Evolutionary conservation across 208 protist genomes (phyloP).

Genomic region (Angomonas ambiguus): DNA sequence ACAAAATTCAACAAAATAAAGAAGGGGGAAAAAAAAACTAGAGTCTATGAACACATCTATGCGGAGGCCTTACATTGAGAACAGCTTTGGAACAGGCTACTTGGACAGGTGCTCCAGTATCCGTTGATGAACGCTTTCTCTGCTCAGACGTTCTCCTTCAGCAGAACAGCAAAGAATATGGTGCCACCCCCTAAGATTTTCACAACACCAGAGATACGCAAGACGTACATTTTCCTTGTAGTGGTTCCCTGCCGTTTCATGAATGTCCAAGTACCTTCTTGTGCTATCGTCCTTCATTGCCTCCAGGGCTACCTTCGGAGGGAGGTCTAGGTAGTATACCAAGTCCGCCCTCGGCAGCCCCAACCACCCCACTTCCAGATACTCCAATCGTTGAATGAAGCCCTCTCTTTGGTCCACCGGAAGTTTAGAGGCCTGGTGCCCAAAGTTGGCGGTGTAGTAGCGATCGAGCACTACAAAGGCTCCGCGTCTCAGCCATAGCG

Average conservation of each 20-base stretch:
- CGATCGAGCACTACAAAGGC: conserved; percentile 76
- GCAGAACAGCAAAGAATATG: conserved; percentile 44
- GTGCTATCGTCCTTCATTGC: conserved; percentile 74
- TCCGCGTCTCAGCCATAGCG: conserved; percentile 59
- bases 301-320: conserved; percentile 49
- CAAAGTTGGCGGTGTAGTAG: conserved; percentile 90
- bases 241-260: conserved; percentile 68
- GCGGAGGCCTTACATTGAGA: not conserved
- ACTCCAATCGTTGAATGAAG: conserved; percentile 62
- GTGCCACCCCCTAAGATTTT: conserved; percentile 48
- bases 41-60: not conserved
- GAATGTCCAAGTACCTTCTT: conserved; percentile 80
- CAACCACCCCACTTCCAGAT: conserved; percentile 76
- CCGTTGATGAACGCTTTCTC: conserved; percentile 44
- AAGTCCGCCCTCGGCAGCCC: conserved; percentile 53
- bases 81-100: not conserved
- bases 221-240: conserved; percentile 82
- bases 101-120: conserved; percentile 15
- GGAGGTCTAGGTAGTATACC: conserved; percentile 86
- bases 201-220: conserved; percentile 83
- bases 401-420: conserved; percentile 40
- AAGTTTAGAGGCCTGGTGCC: conserved; percentile 88
- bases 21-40: conserved; percentile 22
- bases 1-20: too few relatives aligned
- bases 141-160: conserved; percentile 29